phyloP scores from a whole-genome alignment of 371 early-diverging fungal genomes.

The Conidiobolus incongruus region DNA sequence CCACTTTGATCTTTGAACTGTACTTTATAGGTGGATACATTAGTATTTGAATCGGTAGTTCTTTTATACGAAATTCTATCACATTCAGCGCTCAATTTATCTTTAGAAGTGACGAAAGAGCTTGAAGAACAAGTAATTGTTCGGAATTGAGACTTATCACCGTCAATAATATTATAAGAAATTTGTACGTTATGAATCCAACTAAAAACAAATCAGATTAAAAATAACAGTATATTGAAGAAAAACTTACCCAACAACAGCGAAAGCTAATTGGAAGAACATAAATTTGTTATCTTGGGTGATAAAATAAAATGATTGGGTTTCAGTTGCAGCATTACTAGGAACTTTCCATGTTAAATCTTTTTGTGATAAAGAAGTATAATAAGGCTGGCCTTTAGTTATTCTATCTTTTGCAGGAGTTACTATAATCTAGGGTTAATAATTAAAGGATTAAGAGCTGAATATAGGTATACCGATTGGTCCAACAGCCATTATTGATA shows the following conservation, averaged over 20 bases:
- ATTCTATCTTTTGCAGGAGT: too few relatives aligned
- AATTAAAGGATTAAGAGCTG: too few relatives aligned
- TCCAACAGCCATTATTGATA: too few relatives aligned
- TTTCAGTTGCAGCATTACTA: slow-evolving; percentile 61
- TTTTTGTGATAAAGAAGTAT: too few relatives aligned
- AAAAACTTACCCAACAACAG: slow-evolving; percentile 41
- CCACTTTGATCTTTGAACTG: too few relatives aligned
- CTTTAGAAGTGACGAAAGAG: slow-evolving; percentile 23
- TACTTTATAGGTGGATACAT: too few relatives aligned
- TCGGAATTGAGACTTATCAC: slow-evolving; percentile 39
- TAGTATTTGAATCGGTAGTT: too few relatives aligned
- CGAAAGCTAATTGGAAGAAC: slow-evolving; percentile 68
- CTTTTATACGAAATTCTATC: not conserved
- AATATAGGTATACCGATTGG: too few relatives aligned
- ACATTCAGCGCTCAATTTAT: slow-evolving; percentile 8
- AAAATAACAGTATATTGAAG: not conserved
- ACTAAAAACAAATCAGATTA: slow-evolving; percentile 3
- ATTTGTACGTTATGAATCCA: slow-evolving; percentile 44
- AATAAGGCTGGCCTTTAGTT: too few relatives aligned
- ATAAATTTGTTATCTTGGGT: slow-evolving; percentile 48
- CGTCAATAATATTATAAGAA: slow-evolving; percentile 47
- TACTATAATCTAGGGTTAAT: too few relatives aligned
- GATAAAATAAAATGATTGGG: slow-evolving; percentile 66
- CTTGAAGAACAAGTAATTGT: slow-evolving; percentile 32
- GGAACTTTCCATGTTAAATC: slow-evolving; percentile 53